Evolutionary conservation across 805 yeast genomes (phyloP), one percentile per base, ranked within the genome.

Genomic region (Metschnikowia bowlesiae): DNA sequence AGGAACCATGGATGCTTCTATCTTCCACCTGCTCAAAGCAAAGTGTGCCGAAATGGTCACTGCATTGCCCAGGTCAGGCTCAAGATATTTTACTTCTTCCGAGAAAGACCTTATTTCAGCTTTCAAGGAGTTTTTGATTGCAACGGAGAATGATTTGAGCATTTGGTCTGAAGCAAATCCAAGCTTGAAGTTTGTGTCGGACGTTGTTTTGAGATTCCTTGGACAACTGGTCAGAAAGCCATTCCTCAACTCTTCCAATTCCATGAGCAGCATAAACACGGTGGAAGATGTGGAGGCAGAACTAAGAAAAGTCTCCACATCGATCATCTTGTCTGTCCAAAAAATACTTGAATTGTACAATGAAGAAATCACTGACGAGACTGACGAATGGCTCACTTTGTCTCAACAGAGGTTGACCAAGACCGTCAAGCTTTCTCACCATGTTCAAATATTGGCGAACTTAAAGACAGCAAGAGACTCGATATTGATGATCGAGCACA

Each of bases 311-410:
- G 59, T 87, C 3, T 73, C 83, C 4, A 79, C 79, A 14, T 75
- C 85, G 2, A 75, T 89, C 16, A 67, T 90, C 48, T 72, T 91
- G 31, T 76, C 85, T 0, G 77, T 87, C 56, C 97, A 91, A 66
- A 79, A 80, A 53, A 66, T 78, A 8, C 68, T 70, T 44, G 80
- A 71, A 33, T 55, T 61, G 9, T 73, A 73, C 45, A 55, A 58
- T 29, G 65, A 59, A 4, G 64, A 55, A 2, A 57, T 80, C 2
- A 54, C 65, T 1, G 79, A 70, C 18, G 82, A 77, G 16, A 66
- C 64, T 28, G 91, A 87, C 51, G 71, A 74, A n/a, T 91, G 96
- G 96, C 73, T 89, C 32, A 64, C 72, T 4, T 49, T 59, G 1
- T 56, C 82, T 1, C 84, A 84, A 50, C 75, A 70, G 39, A 71